Conservation (phyloP, 768 basidiomycete species). For the Asterophora lycoperdoides region DNA sequence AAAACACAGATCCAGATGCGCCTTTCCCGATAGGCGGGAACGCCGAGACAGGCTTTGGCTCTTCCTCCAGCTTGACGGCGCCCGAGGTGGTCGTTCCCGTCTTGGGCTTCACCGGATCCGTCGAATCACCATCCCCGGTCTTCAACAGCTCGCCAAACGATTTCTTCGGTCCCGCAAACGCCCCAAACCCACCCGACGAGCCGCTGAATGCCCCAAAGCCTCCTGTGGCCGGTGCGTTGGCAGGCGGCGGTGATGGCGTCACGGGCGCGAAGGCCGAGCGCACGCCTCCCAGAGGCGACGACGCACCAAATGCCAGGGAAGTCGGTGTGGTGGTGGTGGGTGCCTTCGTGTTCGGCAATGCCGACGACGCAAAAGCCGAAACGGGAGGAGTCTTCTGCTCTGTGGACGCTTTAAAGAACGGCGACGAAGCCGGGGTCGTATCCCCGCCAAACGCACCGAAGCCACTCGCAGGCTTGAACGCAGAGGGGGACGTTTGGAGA, state of each 20-base stretch:
- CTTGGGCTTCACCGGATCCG: constrained; percentile 20
- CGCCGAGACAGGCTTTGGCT: constrained; percentile 10
- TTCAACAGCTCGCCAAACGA: constrained; percentile 65
- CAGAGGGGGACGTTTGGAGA: constrained; percentile 30
- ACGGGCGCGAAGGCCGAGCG: constrained; percentile 29
- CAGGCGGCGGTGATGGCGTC: constrained; percentile 21
- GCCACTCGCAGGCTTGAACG: constrained; percentile 39
- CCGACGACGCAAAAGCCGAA: constrained; percentile 32
- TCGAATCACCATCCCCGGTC: constrained; percentile 25
- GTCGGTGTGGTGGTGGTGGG: constrained; percentile 17
- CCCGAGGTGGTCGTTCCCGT: not conserved
- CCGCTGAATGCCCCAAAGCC: constrained; percentile 55
- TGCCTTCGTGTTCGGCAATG: constrained; percentile 17
- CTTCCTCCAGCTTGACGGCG: constrained; percentile 2
- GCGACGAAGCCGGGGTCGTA: constrained; percentile 39
- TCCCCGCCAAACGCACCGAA: constrained; percentile 47
- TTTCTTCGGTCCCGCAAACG: constrained; percentile 37
- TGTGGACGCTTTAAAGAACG: constrained; percentile 45
- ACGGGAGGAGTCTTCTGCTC: constrained; percentile 30
- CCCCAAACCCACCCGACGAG: constrained; percentile 36
- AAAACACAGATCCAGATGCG: constrained; percentile 1
- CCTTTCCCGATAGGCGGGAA: constrained; percentile 3
- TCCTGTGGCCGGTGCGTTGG: constrained; percentile 27
- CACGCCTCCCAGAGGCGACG: constrained; percentile 31
- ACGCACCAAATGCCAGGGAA: constrained; percentile 35